Base-by-base conservation (phyloP, 495 filamentous ascomycete genomes). In the Penicillium samsonianum region DNA sequence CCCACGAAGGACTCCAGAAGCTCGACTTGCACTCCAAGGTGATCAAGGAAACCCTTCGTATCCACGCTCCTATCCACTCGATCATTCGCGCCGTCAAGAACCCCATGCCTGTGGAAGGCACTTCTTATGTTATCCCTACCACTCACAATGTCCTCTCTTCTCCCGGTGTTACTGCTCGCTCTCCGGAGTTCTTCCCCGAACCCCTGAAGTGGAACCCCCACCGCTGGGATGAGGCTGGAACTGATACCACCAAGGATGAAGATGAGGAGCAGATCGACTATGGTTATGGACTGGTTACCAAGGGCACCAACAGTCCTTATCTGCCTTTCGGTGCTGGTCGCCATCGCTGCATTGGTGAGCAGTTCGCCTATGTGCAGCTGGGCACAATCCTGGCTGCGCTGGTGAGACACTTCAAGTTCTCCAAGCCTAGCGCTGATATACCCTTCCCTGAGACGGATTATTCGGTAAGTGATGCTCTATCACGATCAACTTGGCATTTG, bases 31-130 rank as follows among this genome's bases (percentile, higher is more conserved):
- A 84, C 67, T 49, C 66, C 50, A 79, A 84, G 58, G 78, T 82
- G 14, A 82, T 87, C 60, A 82, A 82, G 61, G 84, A 87, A 64
- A 87, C 84, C 16, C 74, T 87, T 11, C 81, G 84, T 44, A 71
- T 87, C 26, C 84, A 86, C 67, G 75, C 84, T n/a, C 84, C 84
- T 2, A 87, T 87, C 54, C 84, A 87, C 67, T 80, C 75, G 31
- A 83, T 87, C 57, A 80, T 87, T 62, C 79, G 84, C 56, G 77
- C 78, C 44, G 84, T 86, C 57, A 86, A 83, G 65, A 80, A 78
- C 55, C 82, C 84, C 33, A 78, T 87, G 73, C 68, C 72, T 19
- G 71, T 80, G 7, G 73, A 75, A 28, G 76, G 74, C 37, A 78
- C 77, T 11, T 61, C 68, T 8, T 79, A 76, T 57, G 72, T 76